Evolutionary conservation across 2,329 filamentous ascomycete genomes (phyloP).

Genomic region (Pseudogymnoascus sp.): DNA sequence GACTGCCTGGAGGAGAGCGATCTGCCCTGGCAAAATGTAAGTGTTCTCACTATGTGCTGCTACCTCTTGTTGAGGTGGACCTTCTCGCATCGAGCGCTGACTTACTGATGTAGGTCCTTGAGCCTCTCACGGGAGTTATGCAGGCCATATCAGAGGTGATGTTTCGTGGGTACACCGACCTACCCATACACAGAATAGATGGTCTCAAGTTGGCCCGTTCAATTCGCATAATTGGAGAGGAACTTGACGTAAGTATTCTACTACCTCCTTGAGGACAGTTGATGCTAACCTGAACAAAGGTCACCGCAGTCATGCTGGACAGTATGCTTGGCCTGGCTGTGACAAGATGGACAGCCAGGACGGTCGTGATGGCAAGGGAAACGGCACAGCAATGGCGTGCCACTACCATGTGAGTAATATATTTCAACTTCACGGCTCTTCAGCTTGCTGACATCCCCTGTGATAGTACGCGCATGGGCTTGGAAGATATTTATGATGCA

Average conservation of each 20-base stretch:
- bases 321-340: not conserved
- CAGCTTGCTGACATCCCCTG: not conserved
- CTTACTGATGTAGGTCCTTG: not conserved
- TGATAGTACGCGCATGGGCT: not conserved
- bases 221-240: not conserved
- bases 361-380: not conserved
- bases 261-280: not conserved
- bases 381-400: not conserved
- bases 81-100: not conserved
- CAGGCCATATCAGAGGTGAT: not conserved
- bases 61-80: not conserved
- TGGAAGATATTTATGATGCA: not conserved
- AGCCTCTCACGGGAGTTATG: not conserved
- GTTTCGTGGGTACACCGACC: not conserved
- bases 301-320: not conserved
- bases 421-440: not conserved
- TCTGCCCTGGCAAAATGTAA: not conserved
- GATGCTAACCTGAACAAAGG: not conserved
- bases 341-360: not conserved
- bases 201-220: not conserved
- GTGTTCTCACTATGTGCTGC: not conserved
- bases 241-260: not conserved
- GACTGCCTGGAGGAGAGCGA: not conserved
- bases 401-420: not conserved
- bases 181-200: not conserved